These are phyloP conservation scores for Aspergillus taichungensis DNA, from an alignment of 495 filamentous ascomycete species.

Conservation along the genomic window DNA sequence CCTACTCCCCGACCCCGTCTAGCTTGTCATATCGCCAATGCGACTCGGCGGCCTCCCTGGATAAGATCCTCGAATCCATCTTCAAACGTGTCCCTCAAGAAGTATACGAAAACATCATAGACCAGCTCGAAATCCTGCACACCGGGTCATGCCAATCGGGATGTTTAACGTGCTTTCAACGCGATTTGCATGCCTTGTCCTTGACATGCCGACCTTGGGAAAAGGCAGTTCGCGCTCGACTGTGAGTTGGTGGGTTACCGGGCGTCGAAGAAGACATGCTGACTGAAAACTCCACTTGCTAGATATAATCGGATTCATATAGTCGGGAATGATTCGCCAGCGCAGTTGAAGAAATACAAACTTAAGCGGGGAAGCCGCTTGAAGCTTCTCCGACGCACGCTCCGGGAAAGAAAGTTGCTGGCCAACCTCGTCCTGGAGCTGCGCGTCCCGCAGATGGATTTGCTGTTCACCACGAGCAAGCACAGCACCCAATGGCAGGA, in stretches of 20 bases:
- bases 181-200: constrained; percentile 60
- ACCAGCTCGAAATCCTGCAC: constrained; percentile 43
- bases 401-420: constrained; percentile 59
- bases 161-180: constrained; percentile 71
- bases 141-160: constrained; percentile 30
- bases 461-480: constrained; percentile 42
- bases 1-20: constrained; percentile 30
- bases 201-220: constrained; percentile 60
- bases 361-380: constrained; percentile 59
- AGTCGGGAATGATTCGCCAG: constrained; percentile 55
- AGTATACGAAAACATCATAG: constrained; percentile 48
- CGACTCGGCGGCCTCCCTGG: constrained; percentile 29
- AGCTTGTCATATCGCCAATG: constrained; percentile 27
- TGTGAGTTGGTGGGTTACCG: constrained; percentile 42
- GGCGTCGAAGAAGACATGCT: constrained; percentile 1
- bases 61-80: constrained; percentile 26
- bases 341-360: constrained; percentile 58
- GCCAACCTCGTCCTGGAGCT: constrained; percentile 67
- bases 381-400: constrained; percentile 65
- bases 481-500: constrained; percentile 43
- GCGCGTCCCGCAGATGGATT: constrained; percentile 54
- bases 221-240: constrained; percentile 50
- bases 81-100: constrained; percentile 47
- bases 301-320: constrained; percentile 67
- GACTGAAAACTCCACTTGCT: not conserved